Evolutionary conservation across 2,329 filamentous ascomycete species (phyloP), one percentile per base, ranked within the genome.

Genomic region (Ceratocystiopsis minuta): DNA sequence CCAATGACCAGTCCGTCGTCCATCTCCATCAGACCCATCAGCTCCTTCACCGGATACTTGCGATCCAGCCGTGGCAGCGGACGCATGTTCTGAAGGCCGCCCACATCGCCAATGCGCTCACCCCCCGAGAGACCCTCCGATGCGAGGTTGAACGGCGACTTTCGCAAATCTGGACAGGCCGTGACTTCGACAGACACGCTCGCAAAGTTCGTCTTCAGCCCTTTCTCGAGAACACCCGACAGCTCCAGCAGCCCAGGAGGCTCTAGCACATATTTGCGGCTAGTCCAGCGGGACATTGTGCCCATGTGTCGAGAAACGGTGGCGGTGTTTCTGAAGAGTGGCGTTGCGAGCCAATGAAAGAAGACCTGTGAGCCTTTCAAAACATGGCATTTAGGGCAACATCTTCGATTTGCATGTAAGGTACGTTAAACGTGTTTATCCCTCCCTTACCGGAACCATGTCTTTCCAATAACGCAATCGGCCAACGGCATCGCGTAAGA

Each of bases 61-160:
- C 43, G 42, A 34, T 48, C 47, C 20, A 36, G 36, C 15, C 40
- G 43, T n/a, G 40, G 40, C 15, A 42, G 13, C 12, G 40, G 63
- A 15, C 56, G 54, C 1, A 65, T 53, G 45, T 65, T 61, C 1
- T 56, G 51, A 16, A 60, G 60, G 0, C 63, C 64, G 4, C 64
- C 64, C 16, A 67, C 52, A 37, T 67, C 64, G 14, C 58, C 62
- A 11, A 66, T 55, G 36, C 55, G 54, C 36, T 58, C 52, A 6
- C 56, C 54, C 1, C 64, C 63, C 3, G 52, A 58, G 9, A 67
- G 52, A 0, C 64, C 64, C 3, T 54, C 42, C 6, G 55, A 53
- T 1, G 61, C 58, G 6, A 65, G 54, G 39, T 55, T 42, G 42
- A 59, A 65, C 0, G 62, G 62, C 0, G 54, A 28, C n/a, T 53